Conservation (phyloP, 805 yeast species). For the Pichia nakasei region DNA sequence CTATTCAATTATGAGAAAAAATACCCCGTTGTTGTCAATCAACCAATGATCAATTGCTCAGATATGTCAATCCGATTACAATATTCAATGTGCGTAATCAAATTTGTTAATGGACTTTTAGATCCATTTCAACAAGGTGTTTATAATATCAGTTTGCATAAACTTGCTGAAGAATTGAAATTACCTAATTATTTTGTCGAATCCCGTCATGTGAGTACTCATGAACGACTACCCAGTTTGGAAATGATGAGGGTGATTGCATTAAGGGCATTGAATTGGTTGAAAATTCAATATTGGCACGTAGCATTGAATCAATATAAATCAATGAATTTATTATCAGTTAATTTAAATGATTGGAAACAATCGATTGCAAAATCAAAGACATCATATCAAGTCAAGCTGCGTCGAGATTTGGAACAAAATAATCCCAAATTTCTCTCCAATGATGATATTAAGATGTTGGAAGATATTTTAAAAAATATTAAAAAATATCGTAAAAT, state of each 20-base stretch:
- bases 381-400: too few relatives aligned
- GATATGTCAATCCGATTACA: conserved; percentile 36
- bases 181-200: conserved; percentile 84
- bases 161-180: conserved; percentile 56
- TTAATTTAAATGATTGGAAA: not conserved
- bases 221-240: conserved; percentile 70
- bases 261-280: conserved; percentile 63
- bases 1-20: conserved; percentile 1
- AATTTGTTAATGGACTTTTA: conserved; percentile 85
- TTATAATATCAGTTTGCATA: conserved; percentile 70
- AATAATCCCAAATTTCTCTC: not conserved
- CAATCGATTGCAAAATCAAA: not conserved
- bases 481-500: conserved; percentile 44
- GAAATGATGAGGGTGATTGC: conserved; percentile 56
- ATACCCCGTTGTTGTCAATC: not conserved
- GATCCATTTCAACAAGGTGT: conserved; percentile 80
- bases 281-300: conserved; percentile 66
- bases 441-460: not conserved
- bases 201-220: conserved; percentile 83
- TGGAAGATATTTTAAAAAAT: conserved; percentile 33
- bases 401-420: not conserved
- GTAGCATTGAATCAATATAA: conserved; percentile 20
- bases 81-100: conserved; percentile 65
- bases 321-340: not conserved
- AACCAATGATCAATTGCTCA: not conserved